These are phyloP conservation scores for Halenospora varia DNA, from an alignment of 495 filamentous ascomycete genomes.

Conservation along the genomic window DNA sequence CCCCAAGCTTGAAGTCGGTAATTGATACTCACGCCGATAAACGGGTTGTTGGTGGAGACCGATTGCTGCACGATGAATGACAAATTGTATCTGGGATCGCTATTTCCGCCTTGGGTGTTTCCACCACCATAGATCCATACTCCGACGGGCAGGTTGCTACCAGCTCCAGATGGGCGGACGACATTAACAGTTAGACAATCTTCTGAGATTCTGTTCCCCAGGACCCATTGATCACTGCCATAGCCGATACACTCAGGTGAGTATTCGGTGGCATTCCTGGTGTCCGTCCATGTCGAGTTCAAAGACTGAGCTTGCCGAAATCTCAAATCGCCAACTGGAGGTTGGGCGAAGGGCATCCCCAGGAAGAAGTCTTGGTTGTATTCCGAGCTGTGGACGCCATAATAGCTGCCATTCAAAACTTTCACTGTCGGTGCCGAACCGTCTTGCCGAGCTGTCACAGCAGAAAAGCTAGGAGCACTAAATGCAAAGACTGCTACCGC, in stretches of 20 bases:
- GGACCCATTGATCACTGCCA: slow-evolving; percentile 15
- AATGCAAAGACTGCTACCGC: no score
- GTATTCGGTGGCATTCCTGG: slow-evolving; percentile 31
- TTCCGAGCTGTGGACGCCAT: slow-evolving; percentile 27
- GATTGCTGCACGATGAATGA: slow-evolving; percentile 41
- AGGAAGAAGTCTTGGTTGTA: slow-evolving; percentile 41
- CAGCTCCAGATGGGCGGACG: slow-evolving; percentile 31
- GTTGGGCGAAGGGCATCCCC: slow-evolving; percentile 41
- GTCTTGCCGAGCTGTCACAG: no score
- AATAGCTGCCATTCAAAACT: slow-evolving; percentile 35
- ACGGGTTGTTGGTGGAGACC: slow-evolving; percentile 36
- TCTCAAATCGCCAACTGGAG: slow-evolving; percentile 20
- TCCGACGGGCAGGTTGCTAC: slow-evolving; percentile 37
- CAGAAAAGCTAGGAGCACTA: no score
- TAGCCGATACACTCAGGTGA: slow-evolving; percentile 36
- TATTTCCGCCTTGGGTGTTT: slow-evolving; percentile 41
- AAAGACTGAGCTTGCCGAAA: slow-evolving; percentile 40
- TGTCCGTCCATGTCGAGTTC: slow-evolving; percentile 25
- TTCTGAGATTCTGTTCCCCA: slow-evolving; percentile 27
- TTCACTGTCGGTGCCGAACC: neutral
- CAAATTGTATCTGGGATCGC: slow-evolving; percentile 40
- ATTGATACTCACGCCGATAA: slow-evolving; percentile 59
- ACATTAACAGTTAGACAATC: slow-evolving; percentile 53
- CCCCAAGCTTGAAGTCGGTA: slow-evolving; percentile 64
- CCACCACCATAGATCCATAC: slow-evolving; percentile 59